Evolutionary conservation across 2,329 filamentous ascomycete species (phyloP).

Genomic region (Microcyclospora pomicola): DNA sequence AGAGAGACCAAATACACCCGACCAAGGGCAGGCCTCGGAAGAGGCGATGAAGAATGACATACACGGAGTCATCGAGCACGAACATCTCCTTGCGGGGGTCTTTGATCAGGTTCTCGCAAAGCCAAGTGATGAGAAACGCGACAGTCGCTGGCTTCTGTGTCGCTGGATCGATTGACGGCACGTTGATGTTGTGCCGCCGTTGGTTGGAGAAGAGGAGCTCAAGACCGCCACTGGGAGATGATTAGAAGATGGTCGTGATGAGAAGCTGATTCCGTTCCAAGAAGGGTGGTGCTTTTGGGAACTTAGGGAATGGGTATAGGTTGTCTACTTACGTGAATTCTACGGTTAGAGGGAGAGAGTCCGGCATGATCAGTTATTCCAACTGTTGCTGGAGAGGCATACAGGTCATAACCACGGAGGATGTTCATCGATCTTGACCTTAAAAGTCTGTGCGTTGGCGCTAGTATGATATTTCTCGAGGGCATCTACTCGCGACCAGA

Average conservation of each 20-base stretch:
- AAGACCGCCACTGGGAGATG: constrained; percentile 54
- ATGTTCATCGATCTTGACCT: too few species aligned
- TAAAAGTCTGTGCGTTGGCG: too few species aligned
- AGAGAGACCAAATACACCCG: neutral
- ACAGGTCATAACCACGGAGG: too few species aligned
- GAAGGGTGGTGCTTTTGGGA: too few species aligned
- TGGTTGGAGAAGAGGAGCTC: constrained; percentile 87
- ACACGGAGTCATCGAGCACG: constrained; percentile 78
- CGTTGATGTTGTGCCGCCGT: constrained; percentile 53
- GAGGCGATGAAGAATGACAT: constrained; percentile 30
- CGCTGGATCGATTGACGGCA: constrained; percentile 50
- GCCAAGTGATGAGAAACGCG: constrained; percentile 60
- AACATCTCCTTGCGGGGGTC: constrained; percentile 80
- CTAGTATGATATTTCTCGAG: too few species aligned
- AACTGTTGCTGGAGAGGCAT: too few species aligned
- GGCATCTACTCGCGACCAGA: neutral
- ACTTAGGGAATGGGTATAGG: neutral
- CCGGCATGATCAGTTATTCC: too few species aligned
- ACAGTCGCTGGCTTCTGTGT: constrained; percentile 50
- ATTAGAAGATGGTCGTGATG: neutral
- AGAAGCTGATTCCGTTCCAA: too few species aligned
- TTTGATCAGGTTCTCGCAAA: constrained; percentile 72
- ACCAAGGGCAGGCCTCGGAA: neutral
- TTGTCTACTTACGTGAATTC: neutral
- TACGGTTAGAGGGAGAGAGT: neutral